phyloP scores from a whole-genome alignment of 768 basidiomycete species.

The Mycena kentingensis region DNA sequence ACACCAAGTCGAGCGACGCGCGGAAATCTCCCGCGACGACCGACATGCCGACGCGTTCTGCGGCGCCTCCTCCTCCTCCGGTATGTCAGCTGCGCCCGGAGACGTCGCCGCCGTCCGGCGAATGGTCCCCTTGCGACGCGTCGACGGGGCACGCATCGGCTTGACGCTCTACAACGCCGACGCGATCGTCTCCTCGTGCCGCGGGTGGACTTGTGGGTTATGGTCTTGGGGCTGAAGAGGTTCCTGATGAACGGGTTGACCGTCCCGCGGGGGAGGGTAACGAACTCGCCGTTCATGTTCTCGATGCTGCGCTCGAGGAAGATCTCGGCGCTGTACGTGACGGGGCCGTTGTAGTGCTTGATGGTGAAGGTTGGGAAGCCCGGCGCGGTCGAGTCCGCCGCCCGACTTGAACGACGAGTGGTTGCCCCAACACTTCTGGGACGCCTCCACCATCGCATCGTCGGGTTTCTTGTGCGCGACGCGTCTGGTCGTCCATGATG shows the following conservation, averaged over 20 bases:
- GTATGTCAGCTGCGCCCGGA: slow-evolving; percentile 48
- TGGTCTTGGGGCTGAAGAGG: slow-evolving; percentile 33
- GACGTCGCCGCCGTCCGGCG: slow-evolving; percentile 60
- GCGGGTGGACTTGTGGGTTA: not conserved
- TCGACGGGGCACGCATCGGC: slow-evolving; percentile 92
- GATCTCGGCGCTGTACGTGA: no score
- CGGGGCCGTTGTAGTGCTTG: no score
- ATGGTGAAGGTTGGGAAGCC: slow-evolving; percentile 71
- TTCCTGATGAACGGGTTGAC: slow-evolving; percentile 92
- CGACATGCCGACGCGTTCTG: not conserved
- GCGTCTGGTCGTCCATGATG: slow-evolving; percentile 52
- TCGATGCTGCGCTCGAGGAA: no score
- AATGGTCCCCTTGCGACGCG: slow-evolving; percentile 71
- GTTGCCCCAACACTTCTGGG: slow-evolving; percentile 91
- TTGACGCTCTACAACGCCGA: slow-evolving; percentile 91
- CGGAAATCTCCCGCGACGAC: not conserved
- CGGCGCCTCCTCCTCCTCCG: slow-evolving; percentile 34
- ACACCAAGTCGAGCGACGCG: not conserved
- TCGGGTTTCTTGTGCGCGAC: no score
- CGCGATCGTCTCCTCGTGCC: slow-evolving; percentile 39
- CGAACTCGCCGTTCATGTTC: slow-evolving; percentile 89
- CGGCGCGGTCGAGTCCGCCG: slow-evolving; percentile 57
- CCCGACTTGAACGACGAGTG: slow-evolving; percentile 90
- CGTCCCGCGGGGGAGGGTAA: slow-evolving; percentile 76
- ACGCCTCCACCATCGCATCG: slow-evolving; percentile 75